phyloP scores from a whole-genome alignment of 2,329 filamentous ascomycete species.

The Anisogramma anomala region DNA sequence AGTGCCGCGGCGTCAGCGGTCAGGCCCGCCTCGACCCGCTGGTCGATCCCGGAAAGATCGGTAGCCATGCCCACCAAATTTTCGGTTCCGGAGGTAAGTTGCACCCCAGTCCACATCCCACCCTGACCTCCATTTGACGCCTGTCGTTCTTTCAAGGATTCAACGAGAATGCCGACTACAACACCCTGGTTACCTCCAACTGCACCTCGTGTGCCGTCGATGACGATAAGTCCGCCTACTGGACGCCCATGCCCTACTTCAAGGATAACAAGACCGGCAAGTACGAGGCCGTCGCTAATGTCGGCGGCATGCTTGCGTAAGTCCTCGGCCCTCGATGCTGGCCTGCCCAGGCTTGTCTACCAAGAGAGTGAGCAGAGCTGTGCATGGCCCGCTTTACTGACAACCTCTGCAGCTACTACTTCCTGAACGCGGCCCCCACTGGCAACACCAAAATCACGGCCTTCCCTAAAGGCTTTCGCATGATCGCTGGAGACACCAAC shows the following conservation, averaged over 20 bases:
- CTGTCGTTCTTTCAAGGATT: conserved; percentile 42
- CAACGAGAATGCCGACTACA: conserved; percentile 41
- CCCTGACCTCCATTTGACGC: not conserved
- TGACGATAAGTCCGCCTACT: conserved; percentile 82
- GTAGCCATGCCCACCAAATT: conserved; percentile 61
- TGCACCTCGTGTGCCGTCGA: conserved; percentile 75
- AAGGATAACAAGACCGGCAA: conserved; percentile 50
- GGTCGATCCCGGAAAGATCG: conserved; percentile 44
- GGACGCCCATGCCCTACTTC: conserved; percentile 73
- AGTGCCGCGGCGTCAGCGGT: conserved; percentile 60
- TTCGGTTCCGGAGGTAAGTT: conserved; percentile 65
- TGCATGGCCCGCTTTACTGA: conserved; percentile 3
- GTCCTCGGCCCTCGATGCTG: conserved; percentile 25
- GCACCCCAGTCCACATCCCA: not conserved
- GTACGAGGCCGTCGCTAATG: conserved; percentile 57
- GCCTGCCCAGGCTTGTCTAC: not conserved
- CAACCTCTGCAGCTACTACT: conserved; percentile 58
- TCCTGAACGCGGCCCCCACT: conserved; percentile 46
- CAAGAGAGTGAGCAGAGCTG: no score
- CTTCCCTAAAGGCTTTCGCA: conserved; percentile 67
- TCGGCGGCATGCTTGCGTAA: conserved; percentile 77
- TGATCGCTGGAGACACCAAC: conserved; percentile 64
- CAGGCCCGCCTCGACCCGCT: conserved; percentile 69
- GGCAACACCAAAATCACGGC: conserved; percentile 47
- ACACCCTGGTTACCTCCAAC: conserved; percentile 45